phyloP scores from a whole-genome alignment of 805 yeast species.

The Monosporozyma aquatica region DNA sequence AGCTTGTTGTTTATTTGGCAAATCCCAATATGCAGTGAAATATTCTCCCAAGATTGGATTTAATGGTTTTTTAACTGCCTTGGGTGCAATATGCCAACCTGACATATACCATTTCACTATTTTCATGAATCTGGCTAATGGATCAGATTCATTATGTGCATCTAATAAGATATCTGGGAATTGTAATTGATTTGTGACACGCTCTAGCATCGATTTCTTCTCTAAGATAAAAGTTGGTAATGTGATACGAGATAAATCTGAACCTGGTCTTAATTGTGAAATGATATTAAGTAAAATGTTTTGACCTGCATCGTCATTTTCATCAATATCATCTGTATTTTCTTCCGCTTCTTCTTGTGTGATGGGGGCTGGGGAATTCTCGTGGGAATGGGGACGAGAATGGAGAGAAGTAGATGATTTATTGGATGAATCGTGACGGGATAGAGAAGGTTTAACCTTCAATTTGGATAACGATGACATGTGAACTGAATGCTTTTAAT shows the following conservation, averaged over 20 bases:
- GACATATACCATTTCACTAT: slow-evolving; percentile 86
- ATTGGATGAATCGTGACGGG: neutral
- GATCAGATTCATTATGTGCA: slow-evolving; percentile 55
- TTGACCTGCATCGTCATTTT: slow-evolving; percentile 84
- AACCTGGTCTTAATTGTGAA: slow-evolving; percentile 85
- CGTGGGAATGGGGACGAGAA: neutral
- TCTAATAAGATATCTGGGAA: slow-evolving; percentile 66
- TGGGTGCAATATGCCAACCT: slow-evolving; percentile 97
- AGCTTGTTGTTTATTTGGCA: slow-evolving; percentile 62
- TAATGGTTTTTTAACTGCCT: slow-evolving; percentile 94
- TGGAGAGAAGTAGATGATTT: neutral
- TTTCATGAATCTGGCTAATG: slow-evolving; percentile 57
- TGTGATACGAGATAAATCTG: slow-evolving; percentile 82
- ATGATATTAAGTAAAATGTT: slow-evolving; percentile 80
- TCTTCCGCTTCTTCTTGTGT: slow-evolving; percentile 8
- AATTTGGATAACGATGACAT: slow-evolving; percentile 5
- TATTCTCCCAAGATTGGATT: slow-evolving; percentile 92
- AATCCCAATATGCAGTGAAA: slow-evolving; percentile 87
- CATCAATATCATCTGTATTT: slow-evolving; percentile 72
- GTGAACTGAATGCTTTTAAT: too few relatives aligned
- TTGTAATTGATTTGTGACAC: slow-evolving; percentile 81
- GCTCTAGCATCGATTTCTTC: slow-evolving; percentile 90
- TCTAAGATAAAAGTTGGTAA: slow-evolving; percentile 92
- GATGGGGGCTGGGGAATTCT: too few relatives aligned
- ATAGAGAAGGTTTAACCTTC: neutral